These are phyloP conservation scores for Diaporthe citriasiana DNA, from an alignment of 2,329 filamentous ascomycete genomes.

Conservation along the genomic window DNA sequence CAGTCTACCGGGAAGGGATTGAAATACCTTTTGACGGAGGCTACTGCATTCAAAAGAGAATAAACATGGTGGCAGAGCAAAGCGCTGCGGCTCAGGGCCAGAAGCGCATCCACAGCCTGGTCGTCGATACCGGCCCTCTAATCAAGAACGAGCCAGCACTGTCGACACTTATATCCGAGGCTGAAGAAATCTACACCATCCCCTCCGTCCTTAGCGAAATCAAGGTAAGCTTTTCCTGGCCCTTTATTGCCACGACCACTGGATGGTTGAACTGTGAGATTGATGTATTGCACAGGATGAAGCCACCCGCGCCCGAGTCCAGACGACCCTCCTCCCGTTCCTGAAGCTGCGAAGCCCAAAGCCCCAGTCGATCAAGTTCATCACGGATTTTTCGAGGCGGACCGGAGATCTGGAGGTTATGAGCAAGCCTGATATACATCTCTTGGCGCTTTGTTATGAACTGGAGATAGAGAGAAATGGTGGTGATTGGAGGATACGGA, in stretches of 20 bases:
- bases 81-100: conserved; percentile 23
- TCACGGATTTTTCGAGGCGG: conserved; percentile 87
- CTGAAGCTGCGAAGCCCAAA: conserved; percentile 81
- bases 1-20: not conserved
- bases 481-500: conserved; percentile 89
- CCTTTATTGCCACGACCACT: not conserved
- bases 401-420: conserved; percentile 92
- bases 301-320: conserved; percentile 82
- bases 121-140: conserved; percentile 92
- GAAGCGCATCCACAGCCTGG: conserved; percentile 85
- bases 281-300: conserved; percentile 77
- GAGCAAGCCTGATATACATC: conserved; percentile 88
- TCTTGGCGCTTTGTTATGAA: conserved; percentile 93
- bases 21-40: not conserved
- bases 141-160: conserved; percentile 93
- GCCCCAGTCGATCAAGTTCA: conserved; percentile 82
- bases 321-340: conserved; percentile 89
- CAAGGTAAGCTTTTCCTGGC: conserved; percentile 61
- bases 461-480: conserved; percentile 91
- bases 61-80: conserved; percentile 7
- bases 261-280: too few relatives aligned
- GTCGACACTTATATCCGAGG: conserved; percentile 83
- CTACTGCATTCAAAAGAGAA: not conserved
- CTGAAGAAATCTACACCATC: conserved; percentile 84
- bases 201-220: conserved; percentile 91